Evolutionary conservation across 148 eudicot genomes (phyloP), one percentile per base, ranked within the genome.

Genomic region (Amaranthus palmeri): DNA sequence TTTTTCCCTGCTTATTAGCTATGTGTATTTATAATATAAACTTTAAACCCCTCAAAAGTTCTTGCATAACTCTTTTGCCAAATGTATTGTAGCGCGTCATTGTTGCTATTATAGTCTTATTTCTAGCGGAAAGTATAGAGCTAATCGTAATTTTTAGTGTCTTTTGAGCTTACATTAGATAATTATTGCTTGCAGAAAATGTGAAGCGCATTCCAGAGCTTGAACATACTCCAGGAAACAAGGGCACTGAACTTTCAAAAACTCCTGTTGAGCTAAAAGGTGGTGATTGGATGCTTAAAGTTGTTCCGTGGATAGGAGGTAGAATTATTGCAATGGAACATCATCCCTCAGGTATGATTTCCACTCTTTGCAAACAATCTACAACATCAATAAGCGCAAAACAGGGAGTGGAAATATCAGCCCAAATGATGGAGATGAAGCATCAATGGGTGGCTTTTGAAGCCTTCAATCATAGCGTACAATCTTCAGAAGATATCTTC

Each of bases 241-340:
- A 86, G 69, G 99, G 97, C 67, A 61, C 81, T 63, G 99, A 95
- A 81, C 92, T 89, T 67, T 89, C 99, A 51, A 74, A 65, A 70
- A 82, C 88, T 67, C 97, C 99, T 44, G 77, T 95, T 72, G 93
- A 86, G 77, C 77, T 95, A 58, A 84, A 86, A 83, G 78, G 84
- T 79, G 91, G 93, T 68, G 96, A 88, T 64, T 95, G 99, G 99
- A 79, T 57, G 74, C 92, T 95, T 66, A 95, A 90, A 81, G 92
- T 95, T 61, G 93, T 95, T 61, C 99, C 97, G 67, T 95, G 99
- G 99, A 86, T 95, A 74, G 99, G 99, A 56, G 97, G 99, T 75
- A 87, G 99, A 81, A 89, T 95, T 43, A 85, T 95, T 77, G 81
- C 96, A 63, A 95, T 95, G 99, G 92, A 91, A 80, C 99, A 95